Base-by-base conservation (phyloP, 2,329 filamentous ascomycete species). In the Verticillium klebahnii region DNA sequence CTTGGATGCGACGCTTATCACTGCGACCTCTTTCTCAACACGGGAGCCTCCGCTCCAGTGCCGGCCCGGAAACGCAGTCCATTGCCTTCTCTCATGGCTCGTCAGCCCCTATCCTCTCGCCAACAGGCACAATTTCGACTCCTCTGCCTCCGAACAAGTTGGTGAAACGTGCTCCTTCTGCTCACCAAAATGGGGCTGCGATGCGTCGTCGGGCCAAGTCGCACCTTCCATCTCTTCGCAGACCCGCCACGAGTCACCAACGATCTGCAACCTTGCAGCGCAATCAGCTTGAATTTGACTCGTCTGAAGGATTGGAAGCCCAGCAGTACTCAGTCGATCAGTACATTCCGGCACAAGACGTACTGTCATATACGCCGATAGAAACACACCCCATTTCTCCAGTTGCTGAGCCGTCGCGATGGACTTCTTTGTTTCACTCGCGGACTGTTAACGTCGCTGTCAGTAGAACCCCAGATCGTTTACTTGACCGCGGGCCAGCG, bases 191-290 rank as follows among this genome's bases (percentile, higher is more conserved):
- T 59, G 76, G 80, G 6, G 71, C 77, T 54, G 66, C 77, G 36
- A 71, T 76, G 34, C 77, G 80, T 62, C 80, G 79, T 62, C 78
- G 82, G 65, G 81, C 87, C 36, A 85, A 78, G 66, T 83, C 87
- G 57, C 85, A 89, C 69, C 78, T 90, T 64, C 83, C 86, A 2
- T 86, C 84, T 25, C 81, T 93, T 63, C 86, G 89, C 62, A 81
- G 90, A 68, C 91, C 91, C 59, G 89, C 89, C 56, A 93, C 91
- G 19, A 93, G 90, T 72, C 90, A 93, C 70, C 89, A 93, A 72
- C 83, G 91, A 68, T 90, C 89, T 56, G 87, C 86, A 37, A 91
- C 89, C 1, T 77, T 92, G 32, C 86, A 90, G 67, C 83, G 87
- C 64, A 72, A 78, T 32, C 73, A 77, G 60, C 70, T 72, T 17